Evolutionary conservation across 2,329 filamentous ascomycete genomes (phyloP).

Genomic region (Aspergillus sp.): DNA sequence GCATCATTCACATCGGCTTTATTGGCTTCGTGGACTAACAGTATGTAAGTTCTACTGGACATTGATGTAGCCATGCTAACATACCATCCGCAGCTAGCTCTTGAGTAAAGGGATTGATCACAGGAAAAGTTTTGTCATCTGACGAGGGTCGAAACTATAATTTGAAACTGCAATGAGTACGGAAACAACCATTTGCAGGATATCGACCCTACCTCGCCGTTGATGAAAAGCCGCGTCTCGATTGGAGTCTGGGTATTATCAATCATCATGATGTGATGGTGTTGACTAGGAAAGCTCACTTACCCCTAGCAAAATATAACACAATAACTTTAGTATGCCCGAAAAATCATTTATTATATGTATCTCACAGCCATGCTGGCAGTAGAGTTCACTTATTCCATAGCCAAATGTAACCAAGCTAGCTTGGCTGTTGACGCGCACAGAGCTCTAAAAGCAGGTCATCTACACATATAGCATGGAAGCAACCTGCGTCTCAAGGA

Average conservation of each 20-base stretch:
- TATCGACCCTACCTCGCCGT: conserved; percentile 28
- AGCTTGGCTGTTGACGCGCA: neutral
- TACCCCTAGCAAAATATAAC: neutral
- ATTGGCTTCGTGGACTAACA: conserved; percentile 35
- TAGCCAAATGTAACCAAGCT: neutral
- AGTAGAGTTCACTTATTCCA: neutral
- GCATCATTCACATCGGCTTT: conserved; percentile 39
- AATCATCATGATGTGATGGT: neutral
- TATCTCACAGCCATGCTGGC: neutral
- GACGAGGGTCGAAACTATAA: conserved; percentile 31
- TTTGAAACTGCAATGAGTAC: neutral
- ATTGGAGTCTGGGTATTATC: conserved; percentile 17
- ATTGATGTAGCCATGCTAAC: neutral
- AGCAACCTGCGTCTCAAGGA: too few relatives aligned
- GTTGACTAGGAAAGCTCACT: neutral
- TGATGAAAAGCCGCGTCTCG: conserved; percentile 38
- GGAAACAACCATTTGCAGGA: neutral
- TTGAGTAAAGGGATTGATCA: conserved; percentile 33
- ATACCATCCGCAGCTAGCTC: conserved; percentile 33
- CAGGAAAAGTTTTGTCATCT: conserved; percentile 31
- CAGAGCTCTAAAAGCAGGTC: neutral
- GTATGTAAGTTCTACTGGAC: neutral
- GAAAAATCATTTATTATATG: neutral
- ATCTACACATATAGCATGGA: neutral
- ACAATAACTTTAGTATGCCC: neutral